Percentiles rank a stretch among this genome's conserved stretches.
Conservation (phyloP, 1,284 basidiomycete species). For the Ganoderma lucidum region DNA sequence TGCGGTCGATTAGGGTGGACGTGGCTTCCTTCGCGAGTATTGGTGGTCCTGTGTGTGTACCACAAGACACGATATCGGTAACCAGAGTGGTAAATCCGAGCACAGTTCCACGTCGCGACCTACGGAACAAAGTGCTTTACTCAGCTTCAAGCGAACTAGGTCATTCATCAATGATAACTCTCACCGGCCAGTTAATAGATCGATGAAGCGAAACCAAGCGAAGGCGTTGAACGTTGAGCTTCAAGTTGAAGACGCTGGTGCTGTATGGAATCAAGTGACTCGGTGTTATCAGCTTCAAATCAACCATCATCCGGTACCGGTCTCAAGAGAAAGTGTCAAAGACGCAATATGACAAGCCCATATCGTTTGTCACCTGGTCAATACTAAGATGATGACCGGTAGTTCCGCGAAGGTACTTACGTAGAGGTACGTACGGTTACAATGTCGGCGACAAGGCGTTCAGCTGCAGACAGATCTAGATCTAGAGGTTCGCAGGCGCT, state of each 20-base stretch:
- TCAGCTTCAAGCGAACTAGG: no score
- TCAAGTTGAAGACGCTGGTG: no score
- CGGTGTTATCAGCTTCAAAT: background rate
- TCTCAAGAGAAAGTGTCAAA: background rate
- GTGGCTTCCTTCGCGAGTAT: background rate
- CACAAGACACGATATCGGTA: background rate
- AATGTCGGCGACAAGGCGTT: background rate
- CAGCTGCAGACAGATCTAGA: background rate
- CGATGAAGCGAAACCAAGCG: background rate
- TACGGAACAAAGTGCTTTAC: no score
- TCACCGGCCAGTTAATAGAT: background rate
- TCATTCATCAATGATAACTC: background rate
- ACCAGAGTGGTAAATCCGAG: background rate
- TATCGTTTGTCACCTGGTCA: background rate
- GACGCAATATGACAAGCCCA: background rate
- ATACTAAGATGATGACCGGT: no score
- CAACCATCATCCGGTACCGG: background rate
- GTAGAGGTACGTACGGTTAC: no score
- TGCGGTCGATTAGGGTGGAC: background rate
- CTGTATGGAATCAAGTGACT: background rate
- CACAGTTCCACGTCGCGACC: background rate
- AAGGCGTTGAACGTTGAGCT: background rate
- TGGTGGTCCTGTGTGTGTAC: background rate
- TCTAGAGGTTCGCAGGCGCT: background rate
- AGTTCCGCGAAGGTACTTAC: no score